A percentile compares a stretch with the other conserved stretches of the same genome.
Conservation (phyloP, 768 basidiomycete species). For the Hypholoma sublateritium region DNA sequence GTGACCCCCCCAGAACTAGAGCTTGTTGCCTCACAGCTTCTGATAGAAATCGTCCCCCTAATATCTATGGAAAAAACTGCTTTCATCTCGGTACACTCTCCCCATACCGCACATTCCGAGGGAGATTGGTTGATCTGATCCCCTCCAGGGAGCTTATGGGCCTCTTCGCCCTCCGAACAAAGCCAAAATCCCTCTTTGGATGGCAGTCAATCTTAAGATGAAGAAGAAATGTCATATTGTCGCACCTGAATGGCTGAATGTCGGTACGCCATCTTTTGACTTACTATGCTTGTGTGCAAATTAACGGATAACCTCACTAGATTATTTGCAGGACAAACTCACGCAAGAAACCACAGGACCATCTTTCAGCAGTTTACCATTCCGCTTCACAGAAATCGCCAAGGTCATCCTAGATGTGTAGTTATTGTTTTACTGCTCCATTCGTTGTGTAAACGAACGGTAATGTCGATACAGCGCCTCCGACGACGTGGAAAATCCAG, state of each 20-base stretch:
- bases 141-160: slow-evolving; percentile 81
- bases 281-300: neutral
- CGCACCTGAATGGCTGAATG: slow-evolving; percentile 84
- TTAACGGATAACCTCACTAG: slow-evolving; percentile 36
- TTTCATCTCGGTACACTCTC: slow-evolving; percentile 74
- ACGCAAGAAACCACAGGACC: slow-evolving; percentile 70
- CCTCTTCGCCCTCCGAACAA: slow-evolving; percentile 88
- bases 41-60: slow-evolving; percentile 84
- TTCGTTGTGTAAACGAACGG: neutral
- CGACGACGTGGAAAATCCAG: slow-evolving; percentile 85
- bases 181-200: slow-evolving; percentile 90
- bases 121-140: slow-evolving; percentile 7
- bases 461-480: slow-evolving; percentile 58
- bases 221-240: slow-evolving; percentile 96
- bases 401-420: slow-evolving; percentile 94
- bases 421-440: slow-evolving; percentile 25
- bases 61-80: slow-evolving; percentile 91
- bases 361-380: slow-evolving; percentile 79
- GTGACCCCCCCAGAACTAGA: slow-evolving; percentile 86
- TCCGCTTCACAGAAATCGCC: slow-evolving; percentile 86
- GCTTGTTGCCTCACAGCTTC: slow-evolving; percentile 81
- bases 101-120: slow-evolving; percentile 12
- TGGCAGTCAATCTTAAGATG: slow-evolving; percentile 89
- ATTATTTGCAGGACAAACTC: slow-evolving; percentile 76
- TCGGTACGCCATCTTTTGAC: slow-evolving; percentile 53